phyloP scores from a whole-genome alignment of 2,329 filamentous ascomycete genomes.

The Talaromyces marneffei region DNA sequence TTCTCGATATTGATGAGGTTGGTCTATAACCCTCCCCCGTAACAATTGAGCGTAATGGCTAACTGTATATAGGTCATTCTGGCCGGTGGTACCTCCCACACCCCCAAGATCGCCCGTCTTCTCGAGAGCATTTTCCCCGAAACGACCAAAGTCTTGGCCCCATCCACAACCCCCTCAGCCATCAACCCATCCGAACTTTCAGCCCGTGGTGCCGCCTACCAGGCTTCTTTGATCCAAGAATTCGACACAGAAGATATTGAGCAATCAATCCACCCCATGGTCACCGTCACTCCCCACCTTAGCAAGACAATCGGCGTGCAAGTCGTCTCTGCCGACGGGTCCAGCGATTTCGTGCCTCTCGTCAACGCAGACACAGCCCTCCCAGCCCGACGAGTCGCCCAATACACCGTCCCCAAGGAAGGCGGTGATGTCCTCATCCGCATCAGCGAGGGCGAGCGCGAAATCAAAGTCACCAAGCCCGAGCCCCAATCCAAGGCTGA shows the following conservation, averaged over 20 bases:
- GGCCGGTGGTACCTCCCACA: slow-evolving; percentile 86
- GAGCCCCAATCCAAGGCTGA: slow-evolving; percentile 67
- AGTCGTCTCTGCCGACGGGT: slow-evolving; percentile 46
- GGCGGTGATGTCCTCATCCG: slow-evolving; percentile 85
- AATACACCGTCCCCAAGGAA: slow-evolving; percentile 67
- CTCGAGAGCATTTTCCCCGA: slow-evolving; percentile 74
- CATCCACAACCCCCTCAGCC: slow-evolving; percentile 67
- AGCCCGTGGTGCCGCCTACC: slow-evolving; percentile 86
- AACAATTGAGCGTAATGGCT: background rate
- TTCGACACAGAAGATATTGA: slow-evolving; percentile 92
- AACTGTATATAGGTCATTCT: slow-evolving; percentile 62
- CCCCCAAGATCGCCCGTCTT: slow-evolving; percentile 82
- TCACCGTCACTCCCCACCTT: slow-evolving; percentile 89
- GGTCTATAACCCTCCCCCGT: background rate
- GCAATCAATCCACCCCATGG: slow-evolving; percentile 90
- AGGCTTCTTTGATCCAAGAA: slow-evolving; percentile 88
- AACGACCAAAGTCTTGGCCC: slow-evolving; percentile 71
- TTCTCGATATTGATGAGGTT: slow-evolving; percentile 82
- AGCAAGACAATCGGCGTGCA: slow-evolving; percentile 83
- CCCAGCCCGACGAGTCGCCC: slow-evolving; percentile 77
- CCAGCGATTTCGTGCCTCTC: slow-evolving; percentile 68
- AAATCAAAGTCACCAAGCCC: slow-evolving; percentile 90
- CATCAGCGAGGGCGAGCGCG: slow-evolving; percentile 78
- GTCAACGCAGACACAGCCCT: slow-evolving; percentile 82
- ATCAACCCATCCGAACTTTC: slow-evolving; percentile 92